Base-by-base conservation (phyloP, 371 early-diverging fungal species). In the Dichotomocladium elegans region DNA sequence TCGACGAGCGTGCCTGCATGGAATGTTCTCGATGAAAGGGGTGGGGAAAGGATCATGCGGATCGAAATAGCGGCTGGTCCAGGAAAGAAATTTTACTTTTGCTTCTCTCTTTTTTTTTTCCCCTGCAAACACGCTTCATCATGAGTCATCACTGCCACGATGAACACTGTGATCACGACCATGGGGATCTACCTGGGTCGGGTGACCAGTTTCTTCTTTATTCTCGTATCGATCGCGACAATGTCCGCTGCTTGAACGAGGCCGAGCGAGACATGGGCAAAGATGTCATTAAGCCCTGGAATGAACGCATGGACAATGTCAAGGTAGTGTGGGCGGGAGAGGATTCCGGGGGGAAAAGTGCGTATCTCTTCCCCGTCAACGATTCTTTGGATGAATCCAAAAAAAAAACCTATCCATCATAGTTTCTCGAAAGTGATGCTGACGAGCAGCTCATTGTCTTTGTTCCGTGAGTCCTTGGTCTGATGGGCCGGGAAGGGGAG, bases 401-500 rank as follows among this genome's bases (percentile, higher is more conserved):
- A 14, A 47, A 26, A 22, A 17, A 8, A 51, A 28, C 15, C 25
- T 26, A 11, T 44, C 10, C 51, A n/a, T 35, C 21, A 4, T 61
- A 88, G 87, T 81, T 68, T 63, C 66, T 93, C 10, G 86, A 89
- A 60, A 90, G 91, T 49, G 95, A 95, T 68, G 82, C 86, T 2
- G 98, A 97, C 69, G 91, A 90, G 42, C 92, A 95, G 63, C 72
- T 97, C 26, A 87, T 97, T 44, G 56, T 97, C 3, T 79, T 76
- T 66, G 87, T 97, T 33, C 96, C 96, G 85, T 92, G 80, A 63
- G 85, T 68, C 2, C 48, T 9, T 22, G n/a, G 9, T 27, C 8
- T 19, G 28, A n/a, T n/a, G n/a, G n/a, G n/a, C n/a, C n/a, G n/a
- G n/a, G n/a, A n/a, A n/a, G n/a, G n/a, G n/a, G n/a, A n/a, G n/a